phyloP scores from a whole-genome alignment of 805 yeast species.

The Candida ipomoeae region DNA sequence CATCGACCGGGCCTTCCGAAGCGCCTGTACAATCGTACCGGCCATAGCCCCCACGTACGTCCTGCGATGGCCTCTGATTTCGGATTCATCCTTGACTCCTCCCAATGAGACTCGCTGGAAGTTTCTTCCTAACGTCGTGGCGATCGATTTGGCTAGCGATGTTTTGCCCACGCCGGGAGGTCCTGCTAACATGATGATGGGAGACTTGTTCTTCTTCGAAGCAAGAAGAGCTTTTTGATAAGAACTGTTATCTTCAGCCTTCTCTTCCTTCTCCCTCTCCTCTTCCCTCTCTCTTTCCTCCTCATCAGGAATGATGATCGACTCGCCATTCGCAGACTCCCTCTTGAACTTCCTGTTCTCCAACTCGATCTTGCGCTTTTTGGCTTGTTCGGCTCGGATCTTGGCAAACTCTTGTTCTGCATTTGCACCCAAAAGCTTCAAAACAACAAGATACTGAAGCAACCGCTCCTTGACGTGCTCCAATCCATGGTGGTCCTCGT shows the following conservation, averaged over 20 bases:
- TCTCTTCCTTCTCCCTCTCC: conserved; percentile 21
- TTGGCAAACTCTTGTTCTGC: conserved; percentile 25
- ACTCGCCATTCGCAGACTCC: conserved; percentile 19
- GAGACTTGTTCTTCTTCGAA: conserved; percentile 48
- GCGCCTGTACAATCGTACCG: conserved; percentile 71
- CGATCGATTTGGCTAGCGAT: conserved; percentile 77
- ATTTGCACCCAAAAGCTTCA: conserved; percentile 50
- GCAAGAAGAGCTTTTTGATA: conserved; percentile 16
- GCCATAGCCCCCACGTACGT: conserved; percentile 94
- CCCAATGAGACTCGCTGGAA: conserved; percentile 82
- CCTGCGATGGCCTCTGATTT: conserved; percentile 84
- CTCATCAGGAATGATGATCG: conserved; percentile 33
- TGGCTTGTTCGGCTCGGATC: conserved; percentile 7
- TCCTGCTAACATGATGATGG: conserved; percentile 77
- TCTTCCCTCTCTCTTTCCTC: conserved; percentile 34
- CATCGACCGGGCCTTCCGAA: conserved; percentile 71
- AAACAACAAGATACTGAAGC: conserved; percentile 73
- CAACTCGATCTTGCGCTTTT: conserved; percentile 6
- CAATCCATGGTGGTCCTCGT: conserved; percentile 77
- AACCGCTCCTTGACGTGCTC: conserved; percentile 69
- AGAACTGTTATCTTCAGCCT: conserved; percentile 13
- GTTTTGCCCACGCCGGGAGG: conserved; percentile 96
- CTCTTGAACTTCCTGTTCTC: conserved; percentile 17
- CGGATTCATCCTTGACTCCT: conserved; percentile 85
- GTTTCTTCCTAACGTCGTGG: conserved; percentile 64